Conservation (phyloP, 352 stramenopile species). For the Phytophthora megakarya region DNA sequence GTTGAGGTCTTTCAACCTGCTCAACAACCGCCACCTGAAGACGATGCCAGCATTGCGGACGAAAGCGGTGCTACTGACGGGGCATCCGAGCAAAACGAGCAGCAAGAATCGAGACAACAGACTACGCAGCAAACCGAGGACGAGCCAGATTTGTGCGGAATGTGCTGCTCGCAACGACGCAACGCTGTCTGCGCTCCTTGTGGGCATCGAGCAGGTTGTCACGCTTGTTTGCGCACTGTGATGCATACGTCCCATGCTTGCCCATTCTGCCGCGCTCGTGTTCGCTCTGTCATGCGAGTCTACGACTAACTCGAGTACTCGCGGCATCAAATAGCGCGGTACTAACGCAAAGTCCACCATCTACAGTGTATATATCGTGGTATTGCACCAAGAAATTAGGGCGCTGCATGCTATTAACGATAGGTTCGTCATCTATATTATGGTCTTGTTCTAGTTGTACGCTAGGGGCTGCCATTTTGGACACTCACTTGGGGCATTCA, state of each 20-base stretch:
- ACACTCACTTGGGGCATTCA: no score
- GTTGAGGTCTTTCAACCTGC: conserved; percentile 24
- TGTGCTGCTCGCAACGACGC: conserved; percentile 50
- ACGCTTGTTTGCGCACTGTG: conserved; percentile 43
- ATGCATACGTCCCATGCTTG: conserved; percentile 41
- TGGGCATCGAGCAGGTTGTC: conserved; percentile 56
- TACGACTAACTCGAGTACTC: conserved; percentile 41
- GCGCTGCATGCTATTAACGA: no score
- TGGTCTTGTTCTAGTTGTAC: no score
- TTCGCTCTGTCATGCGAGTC: conserved; percentile 54
- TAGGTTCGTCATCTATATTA: no score
- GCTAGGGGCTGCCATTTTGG: no score
- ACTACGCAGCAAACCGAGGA: conserved; percentile 5
- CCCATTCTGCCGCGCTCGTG: conserved; percentile 48
- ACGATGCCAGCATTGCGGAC: neutral
- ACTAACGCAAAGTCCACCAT: no score
- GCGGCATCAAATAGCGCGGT: no score
- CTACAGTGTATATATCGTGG: no score
- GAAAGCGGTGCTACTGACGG: neutral
- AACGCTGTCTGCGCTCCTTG: conserved; percentile 62
- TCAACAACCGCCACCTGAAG: conserved; percentile 9
- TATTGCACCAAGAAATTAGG: no score
- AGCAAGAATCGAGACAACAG: conserved; percentile 1
- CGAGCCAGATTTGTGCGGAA: conserved; percentile 38
- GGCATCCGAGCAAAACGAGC: neutral